These are phyloP conservation scores for Candida maltosa DNA, from an alignment of 805 yeast species.

Conservation along the genomic window DNA sequence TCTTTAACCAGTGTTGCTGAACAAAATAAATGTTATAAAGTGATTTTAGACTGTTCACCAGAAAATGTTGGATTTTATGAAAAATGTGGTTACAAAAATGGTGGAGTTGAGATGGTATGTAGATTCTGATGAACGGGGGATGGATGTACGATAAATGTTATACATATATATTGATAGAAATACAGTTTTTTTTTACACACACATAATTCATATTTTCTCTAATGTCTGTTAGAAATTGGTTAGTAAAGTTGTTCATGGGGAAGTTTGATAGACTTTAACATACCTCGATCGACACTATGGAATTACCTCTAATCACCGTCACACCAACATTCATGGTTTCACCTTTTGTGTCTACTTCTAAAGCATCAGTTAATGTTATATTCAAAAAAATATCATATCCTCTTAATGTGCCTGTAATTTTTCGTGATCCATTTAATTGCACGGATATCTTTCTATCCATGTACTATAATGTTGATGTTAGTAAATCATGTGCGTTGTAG, in stretches of 20 bases:
- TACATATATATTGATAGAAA: not conserved
- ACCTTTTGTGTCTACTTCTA: slow-evolving; percentile 53
- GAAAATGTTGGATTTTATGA: slow-evolving; percentile 81
- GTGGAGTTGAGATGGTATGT: slow-evolving; percentile 62
- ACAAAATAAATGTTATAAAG: slow-evolving; percentile 73
- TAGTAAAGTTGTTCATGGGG: not conserved
- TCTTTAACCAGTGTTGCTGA: slow-evolving; percentile 59
- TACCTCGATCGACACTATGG: slow-evolving; percentile 71
- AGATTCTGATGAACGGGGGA: slow-evolving; percentile 5
- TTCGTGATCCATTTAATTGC: slow-evolving; percentile 75
- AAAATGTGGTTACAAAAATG: slow-evolving; percentile 73
- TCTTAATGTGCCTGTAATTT: slow-evolving; percentile 73
- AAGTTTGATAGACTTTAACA: slow-evolving; percentile 21
- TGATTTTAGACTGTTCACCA: slow-evolving; percentile 84
- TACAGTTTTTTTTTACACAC: not conserved
- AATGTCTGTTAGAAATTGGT: slow-evolving; percentile 22
- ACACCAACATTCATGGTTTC: slow-evolving; percentile 60
- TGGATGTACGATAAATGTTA: too few species aligned
- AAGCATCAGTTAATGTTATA: slow-evolving; percentile 67
- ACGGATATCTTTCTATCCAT: slow-evolving; percentile 73
- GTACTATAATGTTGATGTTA: slow-evolving; percentile 45
- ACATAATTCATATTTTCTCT: slow-evolving; percentile 23
- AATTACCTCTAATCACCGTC: slow-evolving; percentile 74
- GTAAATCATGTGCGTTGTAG: slow-evolving; percentile 8
- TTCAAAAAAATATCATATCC: slow-evolving; percentile 85